Percentiles rank a stretch among this genome's conserved stretches.
Conservation (phyloP, 2,329 filamentous ascomycete genomes). For the Stagonosporopsis tanaceti region DNA sequence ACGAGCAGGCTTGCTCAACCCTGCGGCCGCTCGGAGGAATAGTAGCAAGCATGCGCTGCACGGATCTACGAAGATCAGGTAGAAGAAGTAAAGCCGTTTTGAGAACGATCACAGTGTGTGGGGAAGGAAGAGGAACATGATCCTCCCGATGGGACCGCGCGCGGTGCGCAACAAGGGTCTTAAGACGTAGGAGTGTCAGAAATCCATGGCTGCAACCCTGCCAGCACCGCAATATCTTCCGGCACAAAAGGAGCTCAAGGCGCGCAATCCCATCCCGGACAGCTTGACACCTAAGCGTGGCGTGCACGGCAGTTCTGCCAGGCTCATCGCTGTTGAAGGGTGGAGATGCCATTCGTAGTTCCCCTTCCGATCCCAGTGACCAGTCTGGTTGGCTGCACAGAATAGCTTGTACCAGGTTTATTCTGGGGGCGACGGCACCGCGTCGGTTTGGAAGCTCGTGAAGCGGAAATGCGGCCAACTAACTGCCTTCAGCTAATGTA, state of each 20-base stretch:
- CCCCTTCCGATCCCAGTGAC: slow-evolving; percentile 3
- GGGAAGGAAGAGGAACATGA: slow-evolving; percentile 11
- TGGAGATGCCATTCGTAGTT: slow-evolving; percentile 9
- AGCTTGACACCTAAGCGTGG: slow-evolving; percentile 20
- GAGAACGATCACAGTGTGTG: slow-evolving; percentile 8
- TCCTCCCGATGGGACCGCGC: slow-evolving; percentile 10
- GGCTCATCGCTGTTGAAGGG: slow-evolving; percentile 15
- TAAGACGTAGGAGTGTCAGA: slow-evolving; percentile 6
- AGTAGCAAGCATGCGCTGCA: slow-evolving; percentile 7
- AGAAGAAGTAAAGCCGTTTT: slow-evolving; percentile 4
- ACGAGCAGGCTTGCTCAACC: slow-evolving; percentile 2
- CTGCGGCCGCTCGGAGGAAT: not conserved
- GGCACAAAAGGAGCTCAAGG: slow-evolving; percentile 7
- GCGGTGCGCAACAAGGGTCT: slow-evolving; percentile 13
- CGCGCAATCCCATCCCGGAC: slow-evolving; percentile 7
- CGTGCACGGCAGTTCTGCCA: slow-evolving; percentile 11
- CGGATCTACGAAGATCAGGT: slow-evolving; percentile 3
- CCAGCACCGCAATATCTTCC: not conserved
- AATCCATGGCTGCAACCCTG: not conserved
- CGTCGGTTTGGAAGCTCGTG: not conserved
- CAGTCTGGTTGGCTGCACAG: slow-evolving; percentile 2
- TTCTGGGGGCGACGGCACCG: slow-evolving; percentile 6
- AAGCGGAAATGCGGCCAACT: not conserved
- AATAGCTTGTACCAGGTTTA: not conserved
- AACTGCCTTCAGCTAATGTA: slow-evolving; percentile 7